Percentiles rank a stretch among this genome's conserved stretches.
Conservation (phyloP, 1,284 basidiomycete species). For the Ustilago cynodontis region DNA sequence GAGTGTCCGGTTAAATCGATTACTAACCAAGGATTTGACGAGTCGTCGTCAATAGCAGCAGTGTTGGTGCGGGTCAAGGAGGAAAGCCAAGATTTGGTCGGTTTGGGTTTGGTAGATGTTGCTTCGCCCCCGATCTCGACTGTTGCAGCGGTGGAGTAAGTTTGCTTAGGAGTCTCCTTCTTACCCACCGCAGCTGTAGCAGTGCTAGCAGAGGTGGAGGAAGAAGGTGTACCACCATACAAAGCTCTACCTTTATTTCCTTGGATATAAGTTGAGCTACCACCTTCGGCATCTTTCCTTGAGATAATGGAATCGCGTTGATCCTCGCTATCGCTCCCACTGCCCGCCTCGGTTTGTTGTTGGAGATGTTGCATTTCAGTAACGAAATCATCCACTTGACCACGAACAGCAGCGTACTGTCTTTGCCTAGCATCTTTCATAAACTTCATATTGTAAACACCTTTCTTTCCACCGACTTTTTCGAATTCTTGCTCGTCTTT, state of each 20-base stretch:
- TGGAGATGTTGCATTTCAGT: constrained; percentile 39
- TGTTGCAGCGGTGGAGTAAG: neutral
- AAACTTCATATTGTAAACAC: constrained; percentile 69
- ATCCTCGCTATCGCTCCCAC: constrained; percentile 29
- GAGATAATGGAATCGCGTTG: constrained; percentile 19
- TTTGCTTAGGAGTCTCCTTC: neutral
- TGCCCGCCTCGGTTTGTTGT: constrained; percentile 4
- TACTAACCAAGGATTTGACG: constrained; percentile 54
- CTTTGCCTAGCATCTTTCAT: constrained; percentile 68
- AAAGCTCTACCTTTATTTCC: constrained; percentile 57
- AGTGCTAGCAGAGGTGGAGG: neutral
- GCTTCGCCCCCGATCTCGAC: constrained; percentile 28
- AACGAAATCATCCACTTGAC: constrained; percentile 58
- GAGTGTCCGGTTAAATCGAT: constrained; percentile 10
- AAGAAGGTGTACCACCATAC: constrained; percentile 37
- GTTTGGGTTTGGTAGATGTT: constrained; percentile 13
- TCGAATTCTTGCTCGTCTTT: constrained; percentile 50
- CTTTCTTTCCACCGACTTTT: constrained; percentile 52
- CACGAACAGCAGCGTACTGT: constrained; percentile 46
- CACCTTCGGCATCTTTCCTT: constrained; percentile 7
- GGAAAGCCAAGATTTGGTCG: too few species aligned
- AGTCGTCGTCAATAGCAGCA: constrained; percentile 17
- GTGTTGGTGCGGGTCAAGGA: neutral
- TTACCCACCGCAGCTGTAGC: neutral
- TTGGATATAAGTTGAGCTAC: constrained; percentile 29